Evolutionary conservation across 2,329 filamentous ascomycete genomes (phyloP), one percentile per base, ranked within the genome.

Genomic region (Aquanectria penicillioides): DNA sequence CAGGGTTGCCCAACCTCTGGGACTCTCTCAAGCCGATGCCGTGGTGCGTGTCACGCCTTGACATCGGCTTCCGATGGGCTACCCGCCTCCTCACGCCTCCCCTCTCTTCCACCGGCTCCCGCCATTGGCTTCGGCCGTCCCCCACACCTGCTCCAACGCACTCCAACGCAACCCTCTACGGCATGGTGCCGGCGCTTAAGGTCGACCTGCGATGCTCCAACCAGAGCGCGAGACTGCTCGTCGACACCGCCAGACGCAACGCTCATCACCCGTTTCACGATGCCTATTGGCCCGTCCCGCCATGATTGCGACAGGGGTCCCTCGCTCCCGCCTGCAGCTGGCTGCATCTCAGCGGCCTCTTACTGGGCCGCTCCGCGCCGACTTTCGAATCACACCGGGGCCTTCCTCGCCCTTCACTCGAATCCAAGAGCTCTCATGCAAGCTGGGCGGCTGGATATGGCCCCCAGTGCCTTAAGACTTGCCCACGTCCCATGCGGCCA

Each of bases 111-210:
- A 23, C 25, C 34, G 6, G 7, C 11, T n/a, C 11, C 25, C 31
- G 37, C 48, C 15, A 69, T 69, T 69, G 67, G 67, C 49, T 17
- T 5, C 18, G 20, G 33, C 10, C 20, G 28, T 29, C 44, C 37
- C 46, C 40, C 46, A 49, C 46, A 48, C 31, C 3, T 33, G 25
- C 51, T 31, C 33, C 57, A 60, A 49, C 49, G 26, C 41, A 50
- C 26, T 36, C 57, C 57, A 48, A 29, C 23, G 8, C 15, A 29
- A 8, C 64, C 51, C 17, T 51, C 49, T 43, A 5, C 22, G 62
- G 61, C 40, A 55, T 67, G 61, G 68, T 54, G 68, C 57, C 63
- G 68, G 68, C 68, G 68, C 68, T 70, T 70, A 70, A 44, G 29
- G 10, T n/a, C 10, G 15, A 10, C 41, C 36, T 20, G 15, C 46